Percentiles rank a stretch among this genome's conserved stretches.
phyloP scores from a whole-genome alignment of 176 grass and related monocot species.

The Elymus sibiricus region DNA sequence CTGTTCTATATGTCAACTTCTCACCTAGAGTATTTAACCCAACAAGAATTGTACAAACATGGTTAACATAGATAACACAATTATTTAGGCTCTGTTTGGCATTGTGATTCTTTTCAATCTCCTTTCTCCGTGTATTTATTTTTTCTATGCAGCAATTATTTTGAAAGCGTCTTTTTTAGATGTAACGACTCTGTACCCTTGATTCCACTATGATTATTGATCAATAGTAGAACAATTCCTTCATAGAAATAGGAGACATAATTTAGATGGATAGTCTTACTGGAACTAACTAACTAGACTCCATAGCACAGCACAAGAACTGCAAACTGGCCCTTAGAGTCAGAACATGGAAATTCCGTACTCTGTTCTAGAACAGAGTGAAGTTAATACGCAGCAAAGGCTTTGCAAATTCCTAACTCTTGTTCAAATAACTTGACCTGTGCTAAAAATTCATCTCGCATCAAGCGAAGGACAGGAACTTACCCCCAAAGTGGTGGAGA shows the following conservation, averaged over 20 bases:
- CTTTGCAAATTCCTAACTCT: neutral
- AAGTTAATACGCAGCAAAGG: neutral
- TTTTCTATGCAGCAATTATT: neutral
- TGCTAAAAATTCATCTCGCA: neutral
- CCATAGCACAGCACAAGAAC: neutral
- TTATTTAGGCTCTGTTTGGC: constrained; percentile 2
- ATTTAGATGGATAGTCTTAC: neutral
- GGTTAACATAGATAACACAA: neutral
- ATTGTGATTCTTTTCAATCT: neutral
- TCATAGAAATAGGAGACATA: neutral
- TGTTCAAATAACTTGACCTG: neutral
- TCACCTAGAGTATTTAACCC: neutral
- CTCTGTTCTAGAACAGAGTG: neutral
- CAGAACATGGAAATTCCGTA: neutral
- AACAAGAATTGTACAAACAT: neutral
- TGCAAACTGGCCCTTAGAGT: neutral
- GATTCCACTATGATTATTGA: neutral
- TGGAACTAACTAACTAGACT: neutral
- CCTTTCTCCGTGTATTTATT: neutral
- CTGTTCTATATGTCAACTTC: neutral
- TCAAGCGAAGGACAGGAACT: neutral
- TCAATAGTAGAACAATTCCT: no score
- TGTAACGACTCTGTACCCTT: neutral
- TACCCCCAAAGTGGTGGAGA: constrained; percentile 84
- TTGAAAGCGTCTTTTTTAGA: neutral